A percentile compares a stretch with the other conserved stretches of the same genome.
These are phyloP conservation scores for Fusarium miscanthi DNA, from an alignment of 2,329 filamentous ascomycete genomes.

Conservation along the genomic window DNA sequence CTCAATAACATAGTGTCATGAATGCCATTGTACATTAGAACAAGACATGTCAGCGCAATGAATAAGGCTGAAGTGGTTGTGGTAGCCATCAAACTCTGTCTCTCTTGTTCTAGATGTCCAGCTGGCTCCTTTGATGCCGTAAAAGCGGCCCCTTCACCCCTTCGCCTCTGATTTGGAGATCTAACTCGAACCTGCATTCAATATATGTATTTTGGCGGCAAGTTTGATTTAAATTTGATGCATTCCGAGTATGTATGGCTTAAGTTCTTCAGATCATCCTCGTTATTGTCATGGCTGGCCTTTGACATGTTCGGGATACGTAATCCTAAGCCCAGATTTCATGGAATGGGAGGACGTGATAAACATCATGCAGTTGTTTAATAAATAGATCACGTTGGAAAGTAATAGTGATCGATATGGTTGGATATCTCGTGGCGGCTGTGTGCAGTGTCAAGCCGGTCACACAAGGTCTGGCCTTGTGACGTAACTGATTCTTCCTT, in stretches of 20 bases:
- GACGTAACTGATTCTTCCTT: neutral
- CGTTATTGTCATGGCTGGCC: accelerated
- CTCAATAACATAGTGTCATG: accelerated
- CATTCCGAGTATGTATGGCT: accelerated
- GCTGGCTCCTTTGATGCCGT: neutral
- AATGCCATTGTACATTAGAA: neutral
- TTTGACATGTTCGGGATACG: accelerated
- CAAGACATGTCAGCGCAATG: accelerated
- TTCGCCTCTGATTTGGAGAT: neutral
- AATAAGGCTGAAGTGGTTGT: neutral
- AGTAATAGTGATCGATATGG: accelerated
- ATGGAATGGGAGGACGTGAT: too few relatives aligned
- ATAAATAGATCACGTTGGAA: neutral
- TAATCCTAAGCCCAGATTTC: neutral
- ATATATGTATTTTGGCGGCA: accelerated
- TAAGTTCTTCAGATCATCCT: too few relatives aligned
- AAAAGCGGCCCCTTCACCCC: neutral
- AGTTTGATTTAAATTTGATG: neutral
- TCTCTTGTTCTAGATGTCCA: neutral
- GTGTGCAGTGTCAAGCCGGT: neutral
- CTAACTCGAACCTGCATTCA: too few relatives aligned
- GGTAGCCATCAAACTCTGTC: too few relatives aligned
- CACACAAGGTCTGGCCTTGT: neutral
- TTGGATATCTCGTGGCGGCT: neutral
- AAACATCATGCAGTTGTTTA: too few relatives aligned